These are phyloP conservation scores for Hericium coralloides DNA, from an alignment of 768 basidiomycete genomes.

Conservation along the genomic window DNA sequence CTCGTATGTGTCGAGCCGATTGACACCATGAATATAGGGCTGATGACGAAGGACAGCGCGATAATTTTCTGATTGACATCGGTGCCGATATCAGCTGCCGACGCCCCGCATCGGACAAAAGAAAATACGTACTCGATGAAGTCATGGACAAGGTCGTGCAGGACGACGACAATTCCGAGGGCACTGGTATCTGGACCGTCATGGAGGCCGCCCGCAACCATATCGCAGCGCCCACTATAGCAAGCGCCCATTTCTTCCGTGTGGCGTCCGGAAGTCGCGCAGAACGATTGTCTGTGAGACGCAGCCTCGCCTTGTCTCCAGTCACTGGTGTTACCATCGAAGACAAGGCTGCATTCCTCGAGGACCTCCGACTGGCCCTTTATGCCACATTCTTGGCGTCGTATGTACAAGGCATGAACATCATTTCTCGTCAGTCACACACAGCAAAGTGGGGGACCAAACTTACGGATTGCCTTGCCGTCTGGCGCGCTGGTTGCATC, in stretches of 20 bases:
- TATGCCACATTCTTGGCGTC: background rate
- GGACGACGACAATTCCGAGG: background rate
- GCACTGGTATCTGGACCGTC: background rate
- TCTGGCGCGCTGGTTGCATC: background rate
- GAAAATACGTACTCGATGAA: background rate
- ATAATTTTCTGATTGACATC: background rate
- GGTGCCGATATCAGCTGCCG: background rate
- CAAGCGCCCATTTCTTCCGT: background rate
- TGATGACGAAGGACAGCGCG: background rate
- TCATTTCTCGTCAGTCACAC: background rate
- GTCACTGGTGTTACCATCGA: no score
- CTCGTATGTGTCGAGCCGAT: no score
- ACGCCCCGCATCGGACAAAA: background rate
- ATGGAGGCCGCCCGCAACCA: background rate
- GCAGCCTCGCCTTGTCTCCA: no score
- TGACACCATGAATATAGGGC: no score
- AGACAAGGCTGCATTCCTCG: no score
- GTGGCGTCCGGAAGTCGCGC: background rate
- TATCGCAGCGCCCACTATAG: background rate
- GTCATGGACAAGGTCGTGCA: background rate
- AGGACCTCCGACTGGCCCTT: no score
- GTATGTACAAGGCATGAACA: background rate
- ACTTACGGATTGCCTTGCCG: background rate
- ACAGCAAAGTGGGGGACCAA: background rate
- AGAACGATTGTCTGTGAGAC: no score